Conservation (phyloP, 1,284 basidiomycete species). For the Violaceomyces palustris region DNA sequence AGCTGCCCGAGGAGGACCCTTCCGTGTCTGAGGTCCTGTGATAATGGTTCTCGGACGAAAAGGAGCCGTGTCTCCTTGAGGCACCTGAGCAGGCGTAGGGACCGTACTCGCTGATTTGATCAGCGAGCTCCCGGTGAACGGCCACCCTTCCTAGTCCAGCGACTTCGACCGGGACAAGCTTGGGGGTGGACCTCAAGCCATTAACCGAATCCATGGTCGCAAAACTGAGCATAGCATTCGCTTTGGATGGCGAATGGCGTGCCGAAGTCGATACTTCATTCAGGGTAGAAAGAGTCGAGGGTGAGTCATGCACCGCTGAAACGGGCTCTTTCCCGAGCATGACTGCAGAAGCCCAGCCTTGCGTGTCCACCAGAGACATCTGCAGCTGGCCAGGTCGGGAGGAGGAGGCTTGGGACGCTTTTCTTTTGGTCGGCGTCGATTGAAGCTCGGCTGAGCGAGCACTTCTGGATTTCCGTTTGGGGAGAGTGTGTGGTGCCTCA, state of each 20-base stretch:
- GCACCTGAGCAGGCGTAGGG: conserved; percentile 4
- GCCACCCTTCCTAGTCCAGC: conserved; percentile 25
- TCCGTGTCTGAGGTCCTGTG: conserved; percentile 23
- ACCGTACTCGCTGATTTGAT: conserved; percentile 23
- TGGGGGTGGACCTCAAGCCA: conserved; percentile 7
- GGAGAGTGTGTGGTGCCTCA: conserved; percentile 18
- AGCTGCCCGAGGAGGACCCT: conserved; percentile 24
- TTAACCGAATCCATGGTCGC: conserved; percentile 11
- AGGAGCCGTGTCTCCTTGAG: conserved; percentile 6
- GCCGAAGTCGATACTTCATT: conserved; percentile 14
- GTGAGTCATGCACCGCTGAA: too few species aligned
- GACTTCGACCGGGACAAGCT: conserved; percentile 29
- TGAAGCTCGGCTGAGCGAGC: background rate
- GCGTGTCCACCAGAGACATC: conserved; percentile 26
- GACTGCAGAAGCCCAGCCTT: conserved; percentile 28
- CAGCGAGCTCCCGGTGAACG: conserved; percentile 21
- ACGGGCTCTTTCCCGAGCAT: conserved; percentile 26
- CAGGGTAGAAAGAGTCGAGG: too few species aligned
- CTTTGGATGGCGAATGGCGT: conserved; percentile 16
- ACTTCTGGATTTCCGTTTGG: conserved; percentile 4
- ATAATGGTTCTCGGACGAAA: conserved; percentile 8
- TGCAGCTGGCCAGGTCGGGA: conserved; percentile 21
- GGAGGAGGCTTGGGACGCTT: conserved; percentile 23
- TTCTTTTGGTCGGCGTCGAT: conserved; percentile 21
- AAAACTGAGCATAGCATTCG: conserved; percentile 5